Conservation (phyloP, 2,329 filamentous ascomycete species). For the Paecilomyces sp. region DNA sequence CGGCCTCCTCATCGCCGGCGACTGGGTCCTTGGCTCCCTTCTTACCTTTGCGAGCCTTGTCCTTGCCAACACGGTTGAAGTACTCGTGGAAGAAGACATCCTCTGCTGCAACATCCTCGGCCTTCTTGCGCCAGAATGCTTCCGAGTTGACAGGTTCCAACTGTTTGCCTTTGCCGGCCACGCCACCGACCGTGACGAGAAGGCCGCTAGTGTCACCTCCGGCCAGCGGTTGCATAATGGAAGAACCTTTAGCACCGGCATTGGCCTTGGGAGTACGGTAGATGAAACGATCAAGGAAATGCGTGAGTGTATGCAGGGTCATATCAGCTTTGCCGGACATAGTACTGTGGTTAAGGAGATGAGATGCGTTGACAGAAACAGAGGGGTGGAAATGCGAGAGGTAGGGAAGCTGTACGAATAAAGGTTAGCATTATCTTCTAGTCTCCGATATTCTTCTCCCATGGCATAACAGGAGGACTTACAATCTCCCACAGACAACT, state of each 20-base stretch:
- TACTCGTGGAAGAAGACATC: slow-evolving; percentile 99
- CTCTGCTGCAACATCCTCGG: slow-evolving; percentile 79
- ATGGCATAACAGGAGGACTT: slow-evolving; percentile 19
- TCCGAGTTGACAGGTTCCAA: slow-evolving; percentile 73
- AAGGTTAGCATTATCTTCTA: background rate
- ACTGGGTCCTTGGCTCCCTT: slow-evolving; percentile 40
- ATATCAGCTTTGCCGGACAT: slow-evolving; percentile 85
- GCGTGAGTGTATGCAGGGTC: slow-evolving; percentile 80
- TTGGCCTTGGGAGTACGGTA: slow-evolving; percentile 81
- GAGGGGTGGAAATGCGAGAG: slow-evolving; percentile 86
- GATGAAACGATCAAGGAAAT: slow-evolving; percentile 97
- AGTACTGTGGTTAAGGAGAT: slow-evolving; percentile 60
- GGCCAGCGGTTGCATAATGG: slow-evolving; percentile 92
- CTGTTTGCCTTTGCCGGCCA: slow-evolving; percentile 47
- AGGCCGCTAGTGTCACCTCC: slow-evolving; percentile 55
- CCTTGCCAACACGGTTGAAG: slow-evolving; percentile 70
- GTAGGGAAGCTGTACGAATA: slow-evolving; percentile 49
- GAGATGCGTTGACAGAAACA: slow-evolving; percentile 72
- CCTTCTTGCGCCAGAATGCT: slow-evolving; percentile 83
- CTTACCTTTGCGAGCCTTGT: slow-evolving; percentile 52
- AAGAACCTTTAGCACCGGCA: slow-evolving; percentile 62
- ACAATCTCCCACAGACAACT: slow-evolving; percentile 91
- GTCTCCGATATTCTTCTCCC: background rate
- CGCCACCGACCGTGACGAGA: slow-evolving; percentile 45
- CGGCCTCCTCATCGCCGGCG: slow-evolving; percentile 33